phyloP scores from a whole-genome alignment of 352 stramenopile species.

The Pilasporangium apinafurcum region DNA sequence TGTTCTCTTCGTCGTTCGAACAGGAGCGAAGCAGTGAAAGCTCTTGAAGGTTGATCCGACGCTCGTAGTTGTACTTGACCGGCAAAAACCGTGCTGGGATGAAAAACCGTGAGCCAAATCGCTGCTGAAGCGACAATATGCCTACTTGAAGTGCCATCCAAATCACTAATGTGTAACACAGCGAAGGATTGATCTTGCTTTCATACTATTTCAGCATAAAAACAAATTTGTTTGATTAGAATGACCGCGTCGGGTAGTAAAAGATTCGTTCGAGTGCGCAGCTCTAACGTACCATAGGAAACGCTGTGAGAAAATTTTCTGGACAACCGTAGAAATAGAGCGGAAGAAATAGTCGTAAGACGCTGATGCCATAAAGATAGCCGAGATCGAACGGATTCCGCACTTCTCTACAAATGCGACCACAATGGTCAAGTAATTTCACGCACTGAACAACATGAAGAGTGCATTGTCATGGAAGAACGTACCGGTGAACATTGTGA shows the following conservation, averaged over 20 bases:
- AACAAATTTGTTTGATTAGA: too few relatives aligned
- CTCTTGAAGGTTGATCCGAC: constrained; percentile 67
- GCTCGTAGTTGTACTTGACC: constrained; percentile 97
- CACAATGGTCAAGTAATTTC: neutral
- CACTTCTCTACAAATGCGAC: constrained; percentile 56
- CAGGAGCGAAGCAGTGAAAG: constrained; percentile 48
- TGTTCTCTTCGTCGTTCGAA: constrained; percentile 50
- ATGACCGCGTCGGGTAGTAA: neutral
- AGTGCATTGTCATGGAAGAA: neutral
- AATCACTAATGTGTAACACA: constrained; percentile 73
- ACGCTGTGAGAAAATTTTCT: constrained; percentile 89
- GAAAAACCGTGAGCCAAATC: constrained; percentile 93
- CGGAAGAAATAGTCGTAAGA: constrained; percentile 90
- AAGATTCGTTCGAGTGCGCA: neutral
- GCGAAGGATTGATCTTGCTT: constrained; percentile 49
- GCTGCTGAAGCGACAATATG: constrained; percentile 90
- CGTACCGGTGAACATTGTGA: constrained; percentile 88
- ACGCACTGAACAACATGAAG: neutral
- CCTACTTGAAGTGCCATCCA: constrained; percentile 92
- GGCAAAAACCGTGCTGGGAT: constrained; percentile 93
- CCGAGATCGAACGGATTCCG: constrained; percentile 91
- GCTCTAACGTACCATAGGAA: constrained; percentile 59
- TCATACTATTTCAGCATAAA: constrained; percentile 70
- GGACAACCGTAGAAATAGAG: constrained; percentile 95
- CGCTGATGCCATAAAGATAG: constrained; percentile 95